Evolutionary conservation across 495 filamentous ascomycete species (phyloP).

Genomic region (Tirmania nivea): DNA sequence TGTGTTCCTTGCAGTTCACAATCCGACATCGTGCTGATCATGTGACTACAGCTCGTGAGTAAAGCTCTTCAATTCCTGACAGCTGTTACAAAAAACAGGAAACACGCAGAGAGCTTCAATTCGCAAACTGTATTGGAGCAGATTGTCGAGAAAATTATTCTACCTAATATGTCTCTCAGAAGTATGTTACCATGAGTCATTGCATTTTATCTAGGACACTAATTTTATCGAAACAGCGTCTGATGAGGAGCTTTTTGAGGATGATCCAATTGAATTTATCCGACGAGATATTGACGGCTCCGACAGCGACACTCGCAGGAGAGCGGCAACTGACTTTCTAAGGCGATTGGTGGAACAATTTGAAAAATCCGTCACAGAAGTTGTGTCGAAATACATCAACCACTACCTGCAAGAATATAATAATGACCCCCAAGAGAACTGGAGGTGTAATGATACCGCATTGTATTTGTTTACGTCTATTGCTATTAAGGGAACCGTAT

Average conservation of each 20-base stretch:
- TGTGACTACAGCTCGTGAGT: conserved; percentile 42
- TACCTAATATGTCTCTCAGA: conserved; percentile 76
- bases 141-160: conserved; percentile 80
- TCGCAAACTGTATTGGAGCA: conserved; percentile 48
- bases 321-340: conserved; percentile 86
- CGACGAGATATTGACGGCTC: conserved; percentile 87
- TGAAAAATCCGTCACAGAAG: conserved; percentile 56
- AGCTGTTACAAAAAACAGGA: conserved; percentile 50
- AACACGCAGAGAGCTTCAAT: conserved; percentile 72
- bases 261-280: conserved; percentile 98
- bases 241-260: conserved; percentile 88
- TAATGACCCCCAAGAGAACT: conserved; percentile 46
- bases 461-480: conserved; percentile 88
- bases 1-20: neutral
- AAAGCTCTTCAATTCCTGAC: conserved; percentile 85
- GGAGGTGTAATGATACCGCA: conserved; percentile 94
- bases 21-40: neutral
- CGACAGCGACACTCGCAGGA: conserved; percentile 74
- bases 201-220: neutral
- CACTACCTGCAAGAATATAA: conserved; percentile 51
- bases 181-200: neutral
- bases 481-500: conserved; percentile 72
- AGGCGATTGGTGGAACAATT: conserved; percentile 71
- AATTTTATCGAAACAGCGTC: conserved; percentile 33
- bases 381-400: conserved; percentile 61